Conservation (phyloP, 495 filamentous ascomycete genomes). For the Daldinia grandis region DNA sequence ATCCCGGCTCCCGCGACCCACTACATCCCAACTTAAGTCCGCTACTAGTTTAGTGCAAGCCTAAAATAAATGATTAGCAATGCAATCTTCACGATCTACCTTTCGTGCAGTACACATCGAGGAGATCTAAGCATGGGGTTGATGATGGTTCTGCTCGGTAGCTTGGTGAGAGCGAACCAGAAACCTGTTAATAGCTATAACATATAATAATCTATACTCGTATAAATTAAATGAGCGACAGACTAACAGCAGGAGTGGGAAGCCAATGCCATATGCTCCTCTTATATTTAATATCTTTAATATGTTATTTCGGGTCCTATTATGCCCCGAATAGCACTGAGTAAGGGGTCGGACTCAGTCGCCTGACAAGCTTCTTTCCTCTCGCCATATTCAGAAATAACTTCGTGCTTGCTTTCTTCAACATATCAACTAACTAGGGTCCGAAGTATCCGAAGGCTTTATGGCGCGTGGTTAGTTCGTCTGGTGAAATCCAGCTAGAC, state of each 20-base stretch:
- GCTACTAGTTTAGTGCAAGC: slow-evolving; percentile 2
- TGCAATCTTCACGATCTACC: neutral
- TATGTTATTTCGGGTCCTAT: neutral
- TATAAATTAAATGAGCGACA: neutral
- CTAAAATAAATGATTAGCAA: slow-evolving; percentile 11
- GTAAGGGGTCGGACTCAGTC: neutral
- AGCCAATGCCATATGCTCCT: slow-evolving; percentile 1
- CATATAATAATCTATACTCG: neutral
- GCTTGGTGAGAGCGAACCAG: neutral
- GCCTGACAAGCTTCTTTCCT: neutral
- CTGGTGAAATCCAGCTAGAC: slow-evolving; percentile 3
- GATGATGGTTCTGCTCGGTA: neutral
- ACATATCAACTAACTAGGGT: neutral
- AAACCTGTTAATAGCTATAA: neutral
- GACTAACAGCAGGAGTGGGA: neutral
- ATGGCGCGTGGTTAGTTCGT: neutral
- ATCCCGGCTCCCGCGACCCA: slow-evolving; percentile 8
- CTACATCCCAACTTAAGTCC: neutral
- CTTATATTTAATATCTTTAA: slow-evolving; percentile 2
- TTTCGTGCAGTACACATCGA: slow-evolving; percentile 4
- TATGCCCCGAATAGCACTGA: neutral
- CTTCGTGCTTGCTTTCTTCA: neutral
- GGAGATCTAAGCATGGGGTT: slow-evolving; percentile 4
- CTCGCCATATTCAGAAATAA: neutral
- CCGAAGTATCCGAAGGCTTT: neutral